Evolutionary conservation across 2,329 filamentous ascomycete species (phyloP).

Genomic region (Cordyceps tenuipes): DNA sequence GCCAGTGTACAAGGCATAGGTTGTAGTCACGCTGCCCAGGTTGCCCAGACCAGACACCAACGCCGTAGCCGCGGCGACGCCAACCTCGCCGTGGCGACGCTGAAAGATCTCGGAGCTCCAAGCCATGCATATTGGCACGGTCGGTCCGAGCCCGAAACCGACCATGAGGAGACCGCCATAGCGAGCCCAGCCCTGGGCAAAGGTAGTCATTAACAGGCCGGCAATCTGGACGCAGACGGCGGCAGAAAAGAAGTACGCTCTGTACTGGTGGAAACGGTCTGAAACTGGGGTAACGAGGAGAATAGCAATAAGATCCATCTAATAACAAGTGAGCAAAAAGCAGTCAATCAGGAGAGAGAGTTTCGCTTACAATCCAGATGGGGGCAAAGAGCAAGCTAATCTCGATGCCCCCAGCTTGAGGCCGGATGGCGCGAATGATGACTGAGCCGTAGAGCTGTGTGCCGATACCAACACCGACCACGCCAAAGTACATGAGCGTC

Average conservation of each 20-base stretch:
- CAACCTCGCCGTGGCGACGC: constrained; percentile 79
- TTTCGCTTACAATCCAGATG: constrained; percentile 71
- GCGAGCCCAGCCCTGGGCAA: constrained; percentile 72
- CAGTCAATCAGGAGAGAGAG: neutral
- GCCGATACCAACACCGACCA: constrained; percentile 85
- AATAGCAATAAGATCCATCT: constrained; percentile 86
- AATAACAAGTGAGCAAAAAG: neutral
- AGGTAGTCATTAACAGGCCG: constrained; percentile 71
- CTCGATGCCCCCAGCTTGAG: constrained; percentile 61
- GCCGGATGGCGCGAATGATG: constrained; percentile 74
- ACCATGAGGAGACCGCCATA: constrained; percentile 87
- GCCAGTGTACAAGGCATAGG: constrained; percentile 80
- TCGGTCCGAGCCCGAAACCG: constrained; percentile 82
- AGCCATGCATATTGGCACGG: constrained; percentile 87
- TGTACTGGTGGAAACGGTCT: constrained; percentile 74
- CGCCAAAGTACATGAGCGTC: constrained; percentile 87
- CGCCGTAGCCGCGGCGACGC: constrained; percentile 77
- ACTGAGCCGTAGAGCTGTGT: constrained; percentile 82
- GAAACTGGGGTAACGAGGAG: constrained; percentile 77
- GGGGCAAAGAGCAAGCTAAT: constrained; percentile 80
- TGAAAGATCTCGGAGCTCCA: constrained; percentile 92
- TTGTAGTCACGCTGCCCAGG: constrained; percentile 76
- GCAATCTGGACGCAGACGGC: constrained; percentile 72
- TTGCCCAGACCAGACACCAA: constrained; percentile 84
- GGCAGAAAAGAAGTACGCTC: constrained; percentile 71